Evolutionary conservation across 306 rosid genomes (phyloP).

Genomic region (Begonia masoniana): DNA sequence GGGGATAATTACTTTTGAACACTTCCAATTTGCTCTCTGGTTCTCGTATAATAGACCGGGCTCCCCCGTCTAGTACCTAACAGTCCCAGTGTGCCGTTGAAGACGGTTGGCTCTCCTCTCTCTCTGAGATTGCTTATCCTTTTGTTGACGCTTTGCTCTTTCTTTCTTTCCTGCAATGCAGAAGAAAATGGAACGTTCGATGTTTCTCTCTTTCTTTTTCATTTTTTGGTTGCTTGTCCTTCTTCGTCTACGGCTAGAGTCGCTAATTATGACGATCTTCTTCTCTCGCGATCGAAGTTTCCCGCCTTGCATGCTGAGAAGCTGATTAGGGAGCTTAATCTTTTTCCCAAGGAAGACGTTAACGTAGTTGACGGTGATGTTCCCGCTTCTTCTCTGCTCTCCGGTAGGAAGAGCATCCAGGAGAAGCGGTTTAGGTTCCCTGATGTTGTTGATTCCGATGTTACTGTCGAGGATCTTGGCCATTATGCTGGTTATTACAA

Average conservation of each 20-base stretch:
- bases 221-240: constrained; percentile 16
- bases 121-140: too few species aligned
- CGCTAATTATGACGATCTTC: constrained; percentile 5
- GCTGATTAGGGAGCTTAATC: constrained; percentile 52
- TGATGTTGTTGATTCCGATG: constrained; percentile 26
- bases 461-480: constrained; percentile 54
- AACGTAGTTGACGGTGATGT: constrained; percentile 32
- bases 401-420: constrained; percentile 25
- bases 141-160: too few species aligned
- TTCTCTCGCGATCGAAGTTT: constrained; percentile 19
- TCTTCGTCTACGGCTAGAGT: constrained; percentile 15
- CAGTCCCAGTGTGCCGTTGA: too few species aligned
- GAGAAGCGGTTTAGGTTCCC: constrained; percentile 68
- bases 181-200: constrained; percentile 21
- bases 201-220: constrained; percentile 9
- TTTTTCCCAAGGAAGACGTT: constrained; percentile 48
- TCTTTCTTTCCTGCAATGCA: not conserved
- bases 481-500: constrained; percentile 88
- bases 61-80: too few species aligned
- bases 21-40: too few species aligned
- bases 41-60: too few species aligned
- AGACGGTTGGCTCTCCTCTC: not conserved
- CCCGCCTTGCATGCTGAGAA: constrained; percentile 35
- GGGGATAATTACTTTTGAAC: too few species aligned
- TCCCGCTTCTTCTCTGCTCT: constrained; percentile 1